Conservation (phyloP, 2,329 filamentous ascomycete genomes). For the Pseudocercospora pini-densiflorae region DNA sequence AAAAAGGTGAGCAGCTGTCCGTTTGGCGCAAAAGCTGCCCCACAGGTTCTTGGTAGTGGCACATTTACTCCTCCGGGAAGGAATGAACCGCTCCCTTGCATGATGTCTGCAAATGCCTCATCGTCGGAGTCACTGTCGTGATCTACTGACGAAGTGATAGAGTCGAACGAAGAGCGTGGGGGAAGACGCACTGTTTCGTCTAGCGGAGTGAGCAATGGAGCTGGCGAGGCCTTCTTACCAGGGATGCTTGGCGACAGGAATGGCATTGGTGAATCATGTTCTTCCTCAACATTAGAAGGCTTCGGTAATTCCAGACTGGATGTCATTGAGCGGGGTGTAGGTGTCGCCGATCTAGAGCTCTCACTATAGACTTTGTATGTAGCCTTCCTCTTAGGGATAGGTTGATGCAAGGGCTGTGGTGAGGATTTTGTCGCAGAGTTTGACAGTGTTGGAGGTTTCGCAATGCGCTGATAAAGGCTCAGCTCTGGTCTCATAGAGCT, state of each 20-base stretch:
- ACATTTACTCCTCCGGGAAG: conserved; percentile 67
- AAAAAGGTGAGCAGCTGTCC: conserved; percentile 65
- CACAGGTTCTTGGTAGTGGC: conserved; percentile 63
- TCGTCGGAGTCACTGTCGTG: conserved; percentile 53
- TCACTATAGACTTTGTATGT: conserved; percentile 1
- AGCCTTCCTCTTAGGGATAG: neutral
- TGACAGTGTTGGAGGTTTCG: conserved; percentile 7
- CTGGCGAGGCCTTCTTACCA: conserved; percentile 28
- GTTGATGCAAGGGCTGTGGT: neutral
- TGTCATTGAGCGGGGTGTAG: conserved; percentile 29
- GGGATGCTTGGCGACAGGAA: conserved; percentile 39
- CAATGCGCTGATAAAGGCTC: conserved; percentile 11
- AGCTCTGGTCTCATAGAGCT: conserved; percentile 19
- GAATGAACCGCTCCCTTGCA: conserved; percentile 55
- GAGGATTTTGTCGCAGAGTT: neutral
- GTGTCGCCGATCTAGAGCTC: conserved; percentile 11
- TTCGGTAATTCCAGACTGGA: conserved; percentile 38
- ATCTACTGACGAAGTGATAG: conserved; percentile 44
- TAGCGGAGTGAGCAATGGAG: conserved; percentile 47
- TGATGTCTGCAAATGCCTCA: conserved; percentile 65
- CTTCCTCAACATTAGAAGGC: conserved; percentile 12
- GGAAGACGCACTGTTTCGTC: conserved; percentile 59
- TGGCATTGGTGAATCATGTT: conserved; percentile 36
- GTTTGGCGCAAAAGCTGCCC: conserved; percentile 61
- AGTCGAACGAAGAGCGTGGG: conserved; percentile 62